phyloP scores from a whole-genome alignment of 2,329 filamentous ascomycete species.

The Bipolaris oryzae region DNA sequence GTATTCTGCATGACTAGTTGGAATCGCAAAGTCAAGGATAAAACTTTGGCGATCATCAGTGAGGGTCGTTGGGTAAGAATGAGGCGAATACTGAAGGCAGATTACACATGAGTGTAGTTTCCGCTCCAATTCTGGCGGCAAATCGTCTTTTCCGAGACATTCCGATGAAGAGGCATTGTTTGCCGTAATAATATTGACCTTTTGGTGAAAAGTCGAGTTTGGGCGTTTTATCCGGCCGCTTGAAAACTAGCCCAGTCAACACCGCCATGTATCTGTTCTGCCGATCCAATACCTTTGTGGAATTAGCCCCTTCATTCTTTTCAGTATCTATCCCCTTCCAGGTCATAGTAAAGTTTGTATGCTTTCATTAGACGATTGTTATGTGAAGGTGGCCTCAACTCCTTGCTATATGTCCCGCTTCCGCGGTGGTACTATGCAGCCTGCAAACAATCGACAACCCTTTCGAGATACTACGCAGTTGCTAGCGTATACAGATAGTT shows the following conservation, averaged over 20 bases:
- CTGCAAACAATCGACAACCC: constrained; percentile 16
- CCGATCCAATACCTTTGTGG: not conserved
- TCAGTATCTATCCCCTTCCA: not conserved
- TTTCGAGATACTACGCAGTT: not conserved
- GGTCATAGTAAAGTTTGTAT: not conserved
- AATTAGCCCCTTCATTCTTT: not conserved
- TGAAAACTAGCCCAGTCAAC: not conserved
- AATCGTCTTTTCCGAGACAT: not conserved
- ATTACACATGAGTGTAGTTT: not conserved
- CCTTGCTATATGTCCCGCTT: constrained; percentile 19
- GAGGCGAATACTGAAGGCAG: constrained; percentile 3
- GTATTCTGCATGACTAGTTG: constrained; percentile 5
- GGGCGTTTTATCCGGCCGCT: constrained; percentile 1
- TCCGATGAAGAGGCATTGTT: constrained; percentile 3
- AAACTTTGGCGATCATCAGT: not conserved
- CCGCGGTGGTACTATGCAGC: constrained; percentile 24
- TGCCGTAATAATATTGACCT: not conserved
- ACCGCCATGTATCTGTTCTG: not conserved
- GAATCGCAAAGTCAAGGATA: constrained; percentile 6
- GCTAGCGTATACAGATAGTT: not conserved
- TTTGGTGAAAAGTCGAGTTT: not conserved
- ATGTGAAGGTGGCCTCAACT: constrained; percentile 4
- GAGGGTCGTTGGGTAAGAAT: not conserved
- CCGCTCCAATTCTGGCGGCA: not conserved
- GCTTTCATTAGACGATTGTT: not conserved